Conservation (phyloP, 1,139 yeast genomes). For the Kurtzmaniella quercitrusa region DNA sequence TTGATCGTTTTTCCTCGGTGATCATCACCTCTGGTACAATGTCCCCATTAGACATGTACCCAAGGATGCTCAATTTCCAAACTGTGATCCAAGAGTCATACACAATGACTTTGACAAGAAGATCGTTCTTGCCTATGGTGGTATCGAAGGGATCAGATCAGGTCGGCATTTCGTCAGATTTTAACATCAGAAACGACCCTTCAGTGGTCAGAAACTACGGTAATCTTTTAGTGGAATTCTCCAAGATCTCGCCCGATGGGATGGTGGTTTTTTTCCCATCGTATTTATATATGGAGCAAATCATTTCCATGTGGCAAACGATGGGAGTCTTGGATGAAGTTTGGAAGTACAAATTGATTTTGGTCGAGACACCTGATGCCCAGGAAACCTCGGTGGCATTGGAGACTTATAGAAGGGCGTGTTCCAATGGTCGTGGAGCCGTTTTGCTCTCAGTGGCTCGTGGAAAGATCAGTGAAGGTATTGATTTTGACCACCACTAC, state of each 20-base stretch:
- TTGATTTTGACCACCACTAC: conserved; percentile 97
- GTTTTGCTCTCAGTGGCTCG: conserved; percentile 94
- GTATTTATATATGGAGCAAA: conserved; percentile 94
- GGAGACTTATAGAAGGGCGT: conserved; percentile 93
- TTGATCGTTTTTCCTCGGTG: conserved; percentile 90
- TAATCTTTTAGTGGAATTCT: conserved; percentile 81
- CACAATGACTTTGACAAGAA: conserved; percentile 89
- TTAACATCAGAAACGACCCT: conserved; percentile 96
- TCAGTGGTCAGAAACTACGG: conserved; percentile 97
- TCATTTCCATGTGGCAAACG: conserved; percentile 96
- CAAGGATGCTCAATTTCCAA: conserved; percentile 91
- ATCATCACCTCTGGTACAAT: conserved; percentile 96
- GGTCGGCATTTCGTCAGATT: conserved; percentile 91
- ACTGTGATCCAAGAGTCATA: conserved; percentile 94
- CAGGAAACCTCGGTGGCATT: conserved; percentile 95
- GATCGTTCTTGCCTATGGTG: conserved; percentile 91
- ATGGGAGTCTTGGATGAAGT: conserved; percentile 98
- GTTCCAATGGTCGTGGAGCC: conserved; percentile 97
- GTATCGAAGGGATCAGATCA: conserved; percentile 98
- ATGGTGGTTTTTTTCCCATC: conserved; percentile 97
- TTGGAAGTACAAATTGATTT: conserved; percentile 91
- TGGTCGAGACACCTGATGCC: conserved; percentile 99
- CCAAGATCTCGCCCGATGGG: conserved; percentile 97
- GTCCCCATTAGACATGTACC: conserved; percentile 98
- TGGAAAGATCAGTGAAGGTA: conserved; percentile 98